A percentile compares a stretch with the other conserved stretches of the same genome.
phyloP scores from a whole-genome alignment of 768 basidiomycete genomes.

The Russula virescens region DNA sequence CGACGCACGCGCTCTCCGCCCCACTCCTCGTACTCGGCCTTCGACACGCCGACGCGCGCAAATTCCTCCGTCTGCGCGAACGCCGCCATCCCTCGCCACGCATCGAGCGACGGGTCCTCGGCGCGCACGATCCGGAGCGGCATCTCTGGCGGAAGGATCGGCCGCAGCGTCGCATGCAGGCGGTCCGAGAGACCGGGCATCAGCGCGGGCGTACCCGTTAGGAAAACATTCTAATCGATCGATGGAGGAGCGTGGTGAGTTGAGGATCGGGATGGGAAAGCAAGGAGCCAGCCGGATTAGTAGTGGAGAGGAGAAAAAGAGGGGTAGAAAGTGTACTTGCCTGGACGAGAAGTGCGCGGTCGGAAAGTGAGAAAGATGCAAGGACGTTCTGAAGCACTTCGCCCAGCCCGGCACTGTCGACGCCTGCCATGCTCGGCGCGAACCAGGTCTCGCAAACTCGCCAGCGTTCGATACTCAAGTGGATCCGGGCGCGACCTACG shows the following conservation, averaged over 20 bases:
- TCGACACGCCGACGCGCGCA: slow-evolving; percentile 52
- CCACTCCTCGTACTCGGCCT: slow-evolving; percentile 83
- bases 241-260: not conserved
- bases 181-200: slow-evolving; percentile 64
- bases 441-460: slow-evolving; percentile 83
- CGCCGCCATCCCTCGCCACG: slow-evolving; percentile 91
- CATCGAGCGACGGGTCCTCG: slow-evolving; percentile 61
- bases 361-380: slow-evolving; percentile 56
- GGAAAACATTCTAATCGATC: slow-evolving; percentile 68
- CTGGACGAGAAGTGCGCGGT: slow-evolving; percentile 69
- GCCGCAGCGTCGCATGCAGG: slow-evolving; percentile 68
- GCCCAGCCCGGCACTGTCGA: slow-evolving; percentile 91
- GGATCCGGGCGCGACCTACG: slow-evolving; percentile 65
- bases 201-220: slow-evolving; percentile 78
- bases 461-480: slow-evolving; percentile 86
- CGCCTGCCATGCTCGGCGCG: slow-evolving; percentile 52
- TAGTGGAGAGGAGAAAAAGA: not conserved
- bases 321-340: slow-evolving; percentile 38
- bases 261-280: not conserved
- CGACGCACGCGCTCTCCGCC: slow-evolving; percentile 81
- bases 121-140: slow-evolving; percentile 60
- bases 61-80: slow-evolving; percentile 59
- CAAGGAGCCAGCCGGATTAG: not conserved
- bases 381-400: slow-evolving; percentile 87
- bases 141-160: slow-evolving; percentile 81